These are phyloP conservation scores for Diaporthe caulivora DNA, from an alignment of 2,329 filamentous ascomycete species.

Conservation along the genomic window DNA sequence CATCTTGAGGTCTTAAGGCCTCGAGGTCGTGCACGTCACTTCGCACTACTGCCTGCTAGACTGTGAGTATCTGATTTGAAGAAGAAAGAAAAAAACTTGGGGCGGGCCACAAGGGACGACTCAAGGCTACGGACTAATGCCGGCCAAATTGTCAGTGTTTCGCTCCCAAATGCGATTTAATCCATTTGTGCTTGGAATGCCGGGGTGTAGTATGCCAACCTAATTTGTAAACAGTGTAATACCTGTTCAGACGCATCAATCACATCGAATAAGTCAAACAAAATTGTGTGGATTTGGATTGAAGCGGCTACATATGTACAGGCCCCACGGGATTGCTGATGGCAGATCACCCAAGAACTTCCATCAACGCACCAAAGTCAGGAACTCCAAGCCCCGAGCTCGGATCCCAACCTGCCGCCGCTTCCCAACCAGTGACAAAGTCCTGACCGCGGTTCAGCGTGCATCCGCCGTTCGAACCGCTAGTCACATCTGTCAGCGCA, in stretches of 20 bases:
- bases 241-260: no score
- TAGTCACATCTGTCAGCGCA: conserved; percentile 47
- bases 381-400: conserved; percentile 43
- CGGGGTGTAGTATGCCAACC: not conserved
- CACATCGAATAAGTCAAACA: not conserved
- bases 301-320: not conserved
- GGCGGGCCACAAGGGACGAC: no score
- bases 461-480: conserved; percentile 49
- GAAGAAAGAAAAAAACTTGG: no score
- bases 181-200: no score
- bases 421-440: conserved; percentile 45
- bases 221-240: not conserved
- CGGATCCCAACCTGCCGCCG: conserved; percentile 47
- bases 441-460: conserved; percentile 34
- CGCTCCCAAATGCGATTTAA: no score
- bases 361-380: conserved; percentile 9
- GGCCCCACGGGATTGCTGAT: no score
- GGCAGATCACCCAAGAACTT: not conserved
- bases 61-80: no score
- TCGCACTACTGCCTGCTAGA: no score
- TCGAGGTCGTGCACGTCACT: no score
- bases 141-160: no score
- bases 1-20: no score
- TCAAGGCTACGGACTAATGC: no score
- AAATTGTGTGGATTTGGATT: not conserved